Conservation (phyloP, 2,329 filamentous ascomycete species). For the Diaporthe sp. region DNA sequence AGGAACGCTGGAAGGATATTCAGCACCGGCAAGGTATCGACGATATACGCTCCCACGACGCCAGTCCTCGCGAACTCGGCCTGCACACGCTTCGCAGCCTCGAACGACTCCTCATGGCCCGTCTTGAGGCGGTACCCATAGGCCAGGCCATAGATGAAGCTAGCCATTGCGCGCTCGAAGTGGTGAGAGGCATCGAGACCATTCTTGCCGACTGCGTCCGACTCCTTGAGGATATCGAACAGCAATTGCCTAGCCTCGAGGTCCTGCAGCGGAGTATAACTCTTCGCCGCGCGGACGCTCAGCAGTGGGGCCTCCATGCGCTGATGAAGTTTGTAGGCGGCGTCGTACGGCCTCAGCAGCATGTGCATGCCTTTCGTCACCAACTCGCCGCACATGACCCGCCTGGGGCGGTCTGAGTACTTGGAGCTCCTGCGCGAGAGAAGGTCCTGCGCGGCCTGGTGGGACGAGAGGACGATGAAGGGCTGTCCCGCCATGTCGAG, state of each 20-base stretch:
- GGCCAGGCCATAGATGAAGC: background rate
- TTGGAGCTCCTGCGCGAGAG: background rate
- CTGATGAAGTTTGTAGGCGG: background rate
- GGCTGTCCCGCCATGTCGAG: background rate
- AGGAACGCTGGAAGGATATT: background rate
- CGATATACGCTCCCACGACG: background rate
- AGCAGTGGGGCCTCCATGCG: background rate
- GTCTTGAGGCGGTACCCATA: background rate
- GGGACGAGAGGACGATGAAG: background rate
- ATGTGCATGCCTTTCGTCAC: background rate
- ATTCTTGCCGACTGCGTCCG: background rate
- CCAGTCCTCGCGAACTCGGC: background rate
- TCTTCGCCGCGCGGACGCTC: background rate
- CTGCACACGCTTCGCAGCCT: conserved; percentile 5
- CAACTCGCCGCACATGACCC: background rate
- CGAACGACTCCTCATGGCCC: background rate
- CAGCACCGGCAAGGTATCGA: background rate
- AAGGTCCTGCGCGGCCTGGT: background rate
- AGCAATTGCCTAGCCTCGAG: background rate
- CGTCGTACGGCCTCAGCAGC: background rate
- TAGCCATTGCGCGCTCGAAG: background rate
- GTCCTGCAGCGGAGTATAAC: background rate
- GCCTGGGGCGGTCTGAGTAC: background rate
- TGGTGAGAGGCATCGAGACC: background rate
- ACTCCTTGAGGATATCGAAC: background rate